Conservation (phyloP, 1,284 basidiomycete genomes). For the Heliocybe sulcata region DNA sequence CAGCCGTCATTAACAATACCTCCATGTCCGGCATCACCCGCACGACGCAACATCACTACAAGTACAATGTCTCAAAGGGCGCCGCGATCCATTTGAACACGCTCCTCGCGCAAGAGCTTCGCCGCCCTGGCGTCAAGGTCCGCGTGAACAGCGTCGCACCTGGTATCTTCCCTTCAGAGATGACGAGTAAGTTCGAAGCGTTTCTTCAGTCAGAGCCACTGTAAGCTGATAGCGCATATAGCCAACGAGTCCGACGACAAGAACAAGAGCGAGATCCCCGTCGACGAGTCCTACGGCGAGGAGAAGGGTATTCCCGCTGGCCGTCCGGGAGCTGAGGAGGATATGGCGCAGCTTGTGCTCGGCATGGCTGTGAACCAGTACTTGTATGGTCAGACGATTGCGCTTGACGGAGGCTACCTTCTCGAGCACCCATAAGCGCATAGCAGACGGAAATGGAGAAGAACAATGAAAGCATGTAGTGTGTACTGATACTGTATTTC, state of each 20-base stretch:
- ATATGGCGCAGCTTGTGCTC: slow-evolving; percentile 29
- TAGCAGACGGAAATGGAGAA: neutral
- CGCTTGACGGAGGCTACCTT: slow-evolving; percentile 26
- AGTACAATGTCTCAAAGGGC: slow-evolving; percentile 30
- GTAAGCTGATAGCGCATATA: slow-evolving; percentile 3
- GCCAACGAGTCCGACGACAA: slow-evolving; percentile 23
- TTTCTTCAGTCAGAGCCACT: neutral
- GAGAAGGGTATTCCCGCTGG: slow-evolving; percentile 29
- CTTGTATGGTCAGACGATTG: slow-evolving; percentile 24
- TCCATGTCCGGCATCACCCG: slow-evolving; percentile 30
- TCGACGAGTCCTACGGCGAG: slow-evolving; percentile 20
- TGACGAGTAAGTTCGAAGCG: slow-evolving; percentile 23
- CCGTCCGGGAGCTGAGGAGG: slow-evolving; percentile 27
- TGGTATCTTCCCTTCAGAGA: slow-evolving; percentile 29
- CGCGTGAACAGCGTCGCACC: slow-evolving; percentile 31
- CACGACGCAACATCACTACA: slow-evolving; percentile 28
- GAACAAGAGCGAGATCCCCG: slow-evolving; percentile 26
- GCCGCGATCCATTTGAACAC: slow-evolving; percentile 29
- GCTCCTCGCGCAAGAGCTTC: slow-evolving; percentile 29
- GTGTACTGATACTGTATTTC: no score
- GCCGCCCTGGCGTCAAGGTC: slow-evolving; percentile 23
- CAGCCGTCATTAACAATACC: slow-evolving; percentile 28
- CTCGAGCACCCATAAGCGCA: slow-evolving; percentile 23
- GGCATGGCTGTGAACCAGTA: slow-evolving; percentile 26
- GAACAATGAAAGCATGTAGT: no score